Evolutionary conservation across 805 yeast genomes (phyloP), one percentile per base, ranked within the genome.

Genomic region (Suhomyces prunicola): DNA sequence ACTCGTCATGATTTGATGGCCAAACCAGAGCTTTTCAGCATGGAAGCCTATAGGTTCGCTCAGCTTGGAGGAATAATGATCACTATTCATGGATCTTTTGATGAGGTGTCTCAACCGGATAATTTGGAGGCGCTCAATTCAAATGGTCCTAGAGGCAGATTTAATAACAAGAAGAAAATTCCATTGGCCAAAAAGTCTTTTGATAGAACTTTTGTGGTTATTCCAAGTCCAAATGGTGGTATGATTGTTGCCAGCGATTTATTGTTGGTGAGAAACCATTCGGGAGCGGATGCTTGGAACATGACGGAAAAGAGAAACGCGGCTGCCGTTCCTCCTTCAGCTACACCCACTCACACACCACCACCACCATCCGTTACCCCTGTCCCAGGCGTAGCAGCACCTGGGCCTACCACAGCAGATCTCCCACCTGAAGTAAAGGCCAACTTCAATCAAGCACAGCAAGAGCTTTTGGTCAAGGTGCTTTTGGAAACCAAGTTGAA

Each of bases 171-270:
- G 54, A 72, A 72, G 50, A 70, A 68, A 52, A 51, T 65, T 19
- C 67, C 78, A 29, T 70, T 86, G 35, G 73, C 81, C 5, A 78
- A 77, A 59, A 87, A 94, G 65, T 83, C 94, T 8, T 94, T 94
- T 68, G 99, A 94, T 67, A 80, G 99, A 64, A 78, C 86, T 0
- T 84, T 94, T 65, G 76, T 89, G n/a, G 85, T 91, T 1, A 84
- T 88, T 12, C 86, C 85, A 1, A 87, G 86, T 12, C 81, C 84
- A 15, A 79, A 80, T 52, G 88, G 91, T 4, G 73, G 82, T 29
- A 82, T 90, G 74, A 74, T 90, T n/a, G 84, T 94, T 29, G 97
- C 96, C 13, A 87, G 96, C 33, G 99, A 94, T 69, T 67, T 89
- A 65, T 74, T 94, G 50, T 76, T 84, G 13, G 70, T 94, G 3